Evolutionary conservation across 805 yeast species (phyloP).

Genomic region (Clavispora phyllophila): DNA sequence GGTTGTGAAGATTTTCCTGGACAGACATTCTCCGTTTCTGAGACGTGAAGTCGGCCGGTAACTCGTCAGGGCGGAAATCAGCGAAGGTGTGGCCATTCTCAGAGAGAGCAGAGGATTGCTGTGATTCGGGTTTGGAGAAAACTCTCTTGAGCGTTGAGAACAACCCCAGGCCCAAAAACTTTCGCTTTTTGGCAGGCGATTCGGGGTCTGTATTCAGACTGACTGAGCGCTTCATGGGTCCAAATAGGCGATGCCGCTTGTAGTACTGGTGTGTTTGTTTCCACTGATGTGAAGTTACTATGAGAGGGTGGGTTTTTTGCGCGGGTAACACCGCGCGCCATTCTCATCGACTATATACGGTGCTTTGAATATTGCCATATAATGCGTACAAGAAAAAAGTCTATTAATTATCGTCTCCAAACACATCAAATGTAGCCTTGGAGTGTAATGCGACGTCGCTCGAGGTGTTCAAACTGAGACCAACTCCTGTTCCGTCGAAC

Average conservation of each 20-base stretch:
- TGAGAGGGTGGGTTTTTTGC: not conserved
- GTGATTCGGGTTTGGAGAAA: not conserved
- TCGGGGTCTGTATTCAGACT: slow-evolving; percentile 11
- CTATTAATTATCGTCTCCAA: slow-evolving; percentile 5
- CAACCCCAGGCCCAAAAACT: slow-evolving; percentile 5
- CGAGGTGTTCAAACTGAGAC: slow-evolving; percentile 26
- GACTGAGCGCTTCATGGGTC: slow-evolving; percentile 14
- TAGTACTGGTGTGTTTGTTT: not conserved
- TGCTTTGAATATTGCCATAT: not conserved
- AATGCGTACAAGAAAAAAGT: too few species aligned
- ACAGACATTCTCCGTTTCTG: slow-evolving; percentile 10
- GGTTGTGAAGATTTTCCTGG: slow-evolving; percentile 6
- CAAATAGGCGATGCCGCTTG: not conserved
- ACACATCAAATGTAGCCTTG: slow-evolving; percentile 12
- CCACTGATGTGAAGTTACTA: not conserved
- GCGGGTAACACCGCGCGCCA: not conserved
- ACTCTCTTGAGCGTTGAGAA: slow-evolving; percentile 10
- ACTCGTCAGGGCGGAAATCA: not conserved
- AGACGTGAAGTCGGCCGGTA: slow-evolving; percentile 5
- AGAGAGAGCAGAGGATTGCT: not conserved
- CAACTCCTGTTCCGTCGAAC: slow-evolving; percentile 28
- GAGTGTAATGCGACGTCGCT: slow-evolving; percentile 1
- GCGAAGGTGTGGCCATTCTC: slow-evolving; percentile 2
- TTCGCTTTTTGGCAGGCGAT: slow-evolving; percentile 8
- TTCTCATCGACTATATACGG: too few species aligned